These are phyloP conservation scores for Pythium sp. DNA, from an alignment of 352 stramenopile genomes.

Conservation along the genomic window DNA sequence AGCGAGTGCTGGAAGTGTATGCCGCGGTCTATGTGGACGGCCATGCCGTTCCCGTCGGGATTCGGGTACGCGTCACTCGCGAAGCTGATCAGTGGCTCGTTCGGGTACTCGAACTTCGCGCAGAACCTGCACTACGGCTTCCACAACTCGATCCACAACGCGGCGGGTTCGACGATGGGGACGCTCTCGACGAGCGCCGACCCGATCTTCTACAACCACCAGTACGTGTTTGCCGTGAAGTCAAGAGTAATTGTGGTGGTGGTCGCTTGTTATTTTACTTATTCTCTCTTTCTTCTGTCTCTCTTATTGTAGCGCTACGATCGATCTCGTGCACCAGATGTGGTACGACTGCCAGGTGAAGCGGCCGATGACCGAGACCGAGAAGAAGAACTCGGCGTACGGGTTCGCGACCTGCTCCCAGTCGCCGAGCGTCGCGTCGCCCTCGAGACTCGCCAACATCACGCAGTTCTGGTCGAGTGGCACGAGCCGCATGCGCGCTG, in stretches of 20 bases:
- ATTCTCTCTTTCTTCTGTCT: neutral
- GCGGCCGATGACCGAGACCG: conserved; percentile 36
- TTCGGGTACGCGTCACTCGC: conserved; percentile 55
- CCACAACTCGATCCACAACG: conserved; percentile 73
- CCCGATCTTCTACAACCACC: conserved; percentile 73
- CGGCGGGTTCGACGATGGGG: conserved; percentile 41
- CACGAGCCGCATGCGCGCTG: conserved; percentile 26
- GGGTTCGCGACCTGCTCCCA: conserved; percentile 42
- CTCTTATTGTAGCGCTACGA: conserved; percentile 33
- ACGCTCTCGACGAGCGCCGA: conserved; percentile 50
- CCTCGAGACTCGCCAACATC: conserved; percentile 37
- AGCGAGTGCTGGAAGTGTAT: conserved; percentile 45
- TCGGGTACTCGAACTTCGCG: conserved; percentile 45
- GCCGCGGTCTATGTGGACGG: conserved; percentile 49
- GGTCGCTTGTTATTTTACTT: neutral
- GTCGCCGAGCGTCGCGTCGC: conserved; percentile 23
- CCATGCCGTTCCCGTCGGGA: conserved; percentile 42
- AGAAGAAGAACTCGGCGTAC: conserved; percentile 53
- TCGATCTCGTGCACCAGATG: conserved; percentile 63
- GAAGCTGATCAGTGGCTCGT: conserved; percentile 40
- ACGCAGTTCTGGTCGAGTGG: conserved; percentile 41
- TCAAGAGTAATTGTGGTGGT: too few relatives aligned
- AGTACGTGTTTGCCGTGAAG: conserved; percentile 41
- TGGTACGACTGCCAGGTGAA: conserved; percentile 70
- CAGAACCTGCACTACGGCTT: conserved; percentile 56